These are phyloP conservation scores for Drosera spatulata DNA, from an alignment of 179 eudicot species.

Conservation along the genomic window DNA sequence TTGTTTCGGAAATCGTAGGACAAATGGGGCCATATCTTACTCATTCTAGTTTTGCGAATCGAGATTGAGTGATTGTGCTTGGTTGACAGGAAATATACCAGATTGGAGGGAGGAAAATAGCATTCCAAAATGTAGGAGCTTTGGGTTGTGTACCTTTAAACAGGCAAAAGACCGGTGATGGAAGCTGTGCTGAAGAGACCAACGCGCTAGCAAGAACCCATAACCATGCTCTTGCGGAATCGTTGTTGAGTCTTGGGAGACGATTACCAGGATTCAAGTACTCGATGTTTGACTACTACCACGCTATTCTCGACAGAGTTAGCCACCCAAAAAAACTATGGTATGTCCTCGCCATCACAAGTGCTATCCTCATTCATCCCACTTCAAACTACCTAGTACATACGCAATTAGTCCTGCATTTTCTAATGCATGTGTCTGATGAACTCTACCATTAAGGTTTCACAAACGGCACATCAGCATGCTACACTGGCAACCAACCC, in stretches of 20 bases:
- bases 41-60: too few relatives aligned
- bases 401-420: neutral
- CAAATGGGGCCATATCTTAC: too few relatives aligned
- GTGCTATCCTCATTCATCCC: too few relatives aligned
- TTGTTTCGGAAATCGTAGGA: too few relatives aligned
- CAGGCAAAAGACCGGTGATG: neutral
- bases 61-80: too few relatives aligned
- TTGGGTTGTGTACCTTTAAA: slow-evolving; percentile 11
- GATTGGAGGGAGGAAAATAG: slow-evolving; percentile 13
- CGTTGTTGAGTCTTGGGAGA: slow-evolving; percentile 4
- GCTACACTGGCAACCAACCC: too few relatives aligned
- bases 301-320: slow-evolving; percentile 10
- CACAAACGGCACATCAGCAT: slow-evolving; percentile 8
- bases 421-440: too few relatives aligned
- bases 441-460: slow-evolving; percentile 6
- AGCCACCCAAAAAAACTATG: slow-evolving; percentile 14
- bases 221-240: slow-evolving; percentile 3
- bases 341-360: slow-evolving; percentile 3
- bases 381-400: too few relatives aligned
- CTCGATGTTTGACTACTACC: slow-evolving; percentile 15
- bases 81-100: slow-evolving; percentile 13
- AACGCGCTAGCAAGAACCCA: slow-evolving; percentile 7
- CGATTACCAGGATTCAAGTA: slow-evolving; percentile 14
- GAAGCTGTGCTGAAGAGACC: slow-evolving; percentile 6
- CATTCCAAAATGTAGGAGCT: slow-evolving; percentile 16